Base-by-base conservation (phyloP, 2,329 filamentous ascomycete genomes). In the Tolypocladium capitatum region DNA sequence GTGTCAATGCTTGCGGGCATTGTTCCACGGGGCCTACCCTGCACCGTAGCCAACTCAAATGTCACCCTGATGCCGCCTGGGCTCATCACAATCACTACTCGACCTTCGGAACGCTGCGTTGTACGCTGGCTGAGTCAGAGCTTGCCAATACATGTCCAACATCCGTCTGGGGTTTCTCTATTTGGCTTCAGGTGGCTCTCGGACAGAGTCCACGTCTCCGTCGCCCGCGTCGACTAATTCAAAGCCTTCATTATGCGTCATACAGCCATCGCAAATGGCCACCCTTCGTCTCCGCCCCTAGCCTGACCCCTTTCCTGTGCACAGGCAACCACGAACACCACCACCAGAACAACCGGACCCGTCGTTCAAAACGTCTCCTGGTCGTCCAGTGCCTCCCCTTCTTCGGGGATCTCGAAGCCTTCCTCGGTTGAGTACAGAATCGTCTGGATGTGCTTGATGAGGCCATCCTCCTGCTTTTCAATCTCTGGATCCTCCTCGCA, bases 391-490 rank as follows among this genome's bases (percentile, higher is more conserved):
- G 68, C 79, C 59, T 89, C 84, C 21, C 73, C 79, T 64, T 92
- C 86, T 45, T 82, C 81, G 6, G 89, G 89, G 59, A 95, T 94
- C 73, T 94, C 89, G 60, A 94, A 94, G 32, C 84, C 82, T 57
- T 86, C 82, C 75, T 98, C 92, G 52, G 92, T 98, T 52, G 89
- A 95, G 76, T 98, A 98, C 54, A 98, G 75, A 63, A 97, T 97
- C 32, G 80, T 82, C 72, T 98, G 92, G 66, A 98, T 96, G 65
- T 91, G 83, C 78, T 95, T 96, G 65, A 97, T 78, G 53, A 98
- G 73, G 16, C 88, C 84, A 52, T 89, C 85, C 59, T 96, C 91
- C 52, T 94, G 86, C 77, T 94, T 91, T 71, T 96, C 92, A 46
- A 97, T 71, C 69, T 94, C 84, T 0, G 90, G 90, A 55, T 96